Percentiles rank a stretch among this genome's conserved stretches.
These are phyloP conservation scores for Trichosporon coremiiforme DNA, from an alignment of 1,284 basidiomycete genomes.

Conservation along the genomic window DNA sequence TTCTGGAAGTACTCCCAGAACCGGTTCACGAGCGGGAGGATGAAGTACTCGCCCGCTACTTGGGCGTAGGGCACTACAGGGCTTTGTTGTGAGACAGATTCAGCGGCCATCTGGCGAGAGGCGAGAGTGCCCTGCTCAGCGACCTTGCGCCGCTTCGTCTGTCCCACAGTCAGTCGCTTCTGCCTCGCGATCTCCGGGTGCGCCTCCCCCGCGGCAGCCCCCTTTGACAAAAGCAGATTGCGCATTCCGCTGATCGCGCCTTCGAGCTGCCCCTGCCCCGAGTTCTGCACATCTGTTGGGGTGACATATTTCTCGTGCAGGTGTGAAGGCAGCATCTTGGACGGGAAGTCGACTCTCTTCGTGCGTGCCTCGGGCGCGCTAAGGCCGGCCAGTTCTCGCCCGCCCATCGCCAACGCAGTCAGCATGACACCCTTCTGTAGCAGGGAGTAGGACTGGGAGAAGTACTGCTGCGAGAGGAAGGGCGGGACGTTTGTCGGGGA, in stretches of 20 bases:
- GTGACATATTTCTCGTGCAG: conserved; percentile 71
- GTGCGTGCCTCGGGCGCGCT: conserved; percentile 57
- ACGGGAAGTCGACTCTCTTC: conserved; percentile 65
- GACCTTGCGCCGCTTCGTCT: conserved; percentile 42
- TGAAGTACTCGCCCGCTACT: conserved; percentile 79
- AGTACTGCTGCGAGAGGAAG: conserved; percentile 90
- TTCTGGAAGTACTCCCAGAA: conserved; percentile 89
- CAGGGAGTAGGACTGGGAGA: conserved; percentile 84
- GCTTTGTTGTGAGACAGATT: conserved; percentile 6
- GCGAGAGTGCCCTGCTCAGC: conserved; percentile 38
- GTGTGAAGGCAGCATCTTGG: conserved; percentile 70
- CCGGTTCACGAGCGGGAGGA: conserved; percentile 81
- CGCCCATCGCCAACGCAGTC: conserved; percentile 79
- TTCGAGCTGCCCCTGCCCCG: conserved; percentile 40
- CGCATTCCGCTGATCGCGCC: conserved; percentile 44
- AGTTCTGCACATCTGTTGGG: conserved; percentile 32
- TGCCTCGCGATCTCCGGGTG: conserved; percentile 68
- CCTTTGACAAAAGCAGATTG: conserved; percentile 45
- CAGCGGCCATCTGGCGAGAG: conserved; percentile 15
- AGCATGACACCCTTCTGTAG: conserved; percentile 82
- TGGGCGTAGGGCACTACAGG: conserved; percentile 63
- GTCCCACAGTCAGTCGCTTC: conserved; percentile 69
- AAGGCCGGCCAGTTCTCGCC: conserved; percentile 77
- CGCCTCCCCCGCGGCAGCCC: conserved; percentile 54
- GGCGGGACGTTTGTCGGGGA: conserved; percentile 74